Evolutionary conservation across 2,329 filamentous ascomycete genomes (phyloP), one percentile per base, ranked within the genome.

Genomic region (Emmonsiellopsis sp.): DNA sequence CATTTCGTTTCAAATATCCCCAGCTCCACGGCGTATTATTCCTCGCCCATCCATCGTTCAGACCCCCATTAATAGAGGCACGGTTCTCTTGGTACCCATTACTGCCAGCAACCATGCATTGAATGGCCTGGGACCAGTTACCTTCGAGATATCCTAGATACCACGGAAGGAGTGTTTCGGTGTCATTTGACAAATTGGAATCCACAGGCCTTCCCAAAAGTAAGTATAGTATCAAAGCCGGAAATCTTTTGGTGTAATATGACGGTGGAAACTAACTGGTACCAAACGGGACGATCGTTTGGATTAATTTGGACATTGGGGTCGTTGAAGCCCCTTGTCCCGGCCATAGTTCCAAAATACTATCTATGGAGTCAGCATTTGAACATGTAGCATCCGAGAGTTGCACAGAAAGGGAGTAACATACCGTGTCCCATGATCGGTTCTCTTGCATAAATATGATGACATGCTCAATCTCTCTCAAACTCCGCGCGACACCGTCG

Each of bases 361-460:
- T 79, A 67, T 20, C 32, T 10, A 31, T n/a, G 16, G 6, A 32
- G 50, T 57, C 15, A 53, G 42, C 35, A 31, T 7, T 37, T 11
- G 8, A 6, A 46, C 6, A 15, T 10, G 32, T 7, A 16, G 10
- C 30, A n/a, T 15, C 3, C 9, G 15, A 41, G 20, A 10, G 34
- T 43, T 54, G 26, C n/a, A 32, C 20, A 3, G 26, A 26, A 45
- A n/a, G 11, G 20, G 16, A 26, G 13, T 11, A 15, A 35, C 63
- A 43, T 65, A 70, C 69, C 37, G 61, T 66, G 47, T 72, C 68
- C 60, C 67, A 72, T 34, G 69, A 66, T 42, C 73, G 63, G 53
- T 75, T 76, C 57, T 76, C 76, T 60, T 80, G 78, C 78, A 81
- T 81, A 65, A 80, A 80, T 9, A 80, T 73, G 9, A 80, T 73